Evolutionary conservation across 2,329 filamentous ascomycete species (phyloP), one percentile per base, ranked within the genome.

Genomic region (Colletotrichum nymphaeae): DNA sequence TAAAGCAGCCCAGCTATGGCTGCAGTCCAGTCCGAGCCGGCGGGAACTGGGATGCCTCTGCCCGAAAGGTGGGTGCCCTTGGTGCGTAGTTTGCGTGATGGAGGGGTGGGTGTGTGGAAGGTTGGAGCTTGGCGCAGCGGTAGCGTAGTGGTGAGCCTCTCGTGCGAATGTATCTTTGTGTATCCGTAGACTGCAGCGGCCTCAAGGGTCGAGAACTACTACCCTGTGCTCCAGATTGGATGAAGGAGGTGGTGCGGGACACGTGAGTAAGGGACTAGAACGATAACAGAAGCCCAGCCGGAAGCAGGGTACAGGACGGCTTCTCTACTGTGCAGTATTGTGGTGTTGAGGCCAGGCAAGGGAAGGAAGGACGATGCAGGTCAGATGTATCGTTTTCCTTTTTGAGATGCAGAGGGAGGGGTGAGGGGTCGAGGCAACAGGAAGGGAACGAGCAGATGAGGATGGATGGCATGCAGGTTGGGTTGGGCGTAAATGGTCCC

Each of bases 121-220:
- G 67, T 70, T 70, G 70, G 49, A 58, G 46, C 70, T 73, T 73
- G 70, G 70, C 70, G 70, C 70, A 70, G 70, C 60, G 64, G 70
- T 73, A 73, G 70, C 62, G 70, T 60, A 66, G 56, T 37, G 62
- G 49, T 46, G 67, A 70, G 70, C 32, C 55, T 70, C 70, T 69
- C 46, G 59, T 32, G 52, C 46, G 9, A 28, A 56, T 62, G 60
- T 70, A 69, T 70, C 35, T 60, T 49, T 24, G 42, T 30, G 46
- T 35, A 35, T 35, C 32, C 32, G 11, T 8, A 42, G 37, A 42
- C 37, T 42, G 37, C 32, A 67, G 57, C 4, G 46, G 22, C 22
- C 22, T 49, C 26, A 63, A 49, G 42, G 42, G 42, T 49, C 16
- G 46, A 28, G 56, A 42, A 58, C 57, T 22, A 37, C 56, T 42